phyloP scores from a whole-genome alignment of 2,329 filamentous ascomycete genomes.

The Monilinia polystroma region DNA sequence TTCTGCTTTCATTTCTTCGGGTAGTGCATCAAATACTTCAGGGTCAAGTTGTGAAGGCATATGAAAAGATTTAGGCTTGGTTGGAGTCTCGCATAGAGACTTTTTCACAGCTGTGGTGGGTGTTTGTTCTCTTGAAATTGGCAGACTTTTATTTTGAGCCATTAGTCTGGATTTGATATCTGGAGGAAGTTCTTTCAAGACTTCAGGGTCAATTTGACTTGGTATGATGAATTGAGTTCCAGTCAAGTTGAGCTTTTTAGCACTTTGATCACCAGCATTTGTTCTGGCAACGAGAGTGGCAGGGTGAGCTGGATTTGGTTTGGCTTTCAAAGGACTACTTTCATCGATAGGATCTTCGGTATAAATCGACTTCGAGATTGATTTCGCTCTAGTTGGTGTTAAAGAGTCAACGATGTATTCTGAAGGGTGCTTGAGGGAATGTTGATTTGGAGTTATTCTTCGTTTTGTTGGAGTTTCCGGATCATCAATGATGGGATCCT shows the following conservation, averaged over 20 bases:
- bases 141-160: conserved; percentile 49
- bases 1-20: conserved; percentile 82
- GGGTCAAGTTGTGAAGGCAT: conserved; percentile 76
- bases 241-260: conserved; percentile 71
- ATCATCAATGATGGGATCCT: conserved; percentile 48
- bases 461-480: conserved; percentile 43
- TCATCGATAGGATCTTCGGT: conserved; percentile 54
- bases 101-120: conserved; percentile 34
- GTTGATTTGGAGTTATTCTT: conserved; percentile 29
- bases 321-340: conserved; percentile 52
- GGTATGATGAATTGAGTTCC: conserved; percentile 94
- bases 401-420: conserved; percentile 33
- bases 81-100: conserved; percentile 36
- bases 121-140: conserved; percentile 36
- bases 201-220: conserved; percentile 74
- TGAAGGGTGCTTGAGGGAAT: conserved; percentile 19
- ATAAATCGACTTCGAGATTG: conserved; percentile 19
- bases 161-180: conserved; percentile 79
- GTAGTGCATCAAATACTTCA: conserved; percentile 78
- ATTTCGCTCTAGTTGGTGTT: conserved; percentile 35
- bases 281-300: conserved; percentile 53
- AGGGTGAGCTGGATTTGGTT: conserved; percentile 49
- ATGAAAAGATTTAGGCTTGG: not conserved
- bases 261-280: conserved; percentile 48
- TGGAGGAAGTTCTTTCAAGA: conserved; percentile 77